A percentile compares a stretch with the other conserved stretches of the same genome.
Evolutionary conservation across 164 flowering plant genomes (phyloP).

Genomic region (Chloranthus sessilifolius): DNA sequence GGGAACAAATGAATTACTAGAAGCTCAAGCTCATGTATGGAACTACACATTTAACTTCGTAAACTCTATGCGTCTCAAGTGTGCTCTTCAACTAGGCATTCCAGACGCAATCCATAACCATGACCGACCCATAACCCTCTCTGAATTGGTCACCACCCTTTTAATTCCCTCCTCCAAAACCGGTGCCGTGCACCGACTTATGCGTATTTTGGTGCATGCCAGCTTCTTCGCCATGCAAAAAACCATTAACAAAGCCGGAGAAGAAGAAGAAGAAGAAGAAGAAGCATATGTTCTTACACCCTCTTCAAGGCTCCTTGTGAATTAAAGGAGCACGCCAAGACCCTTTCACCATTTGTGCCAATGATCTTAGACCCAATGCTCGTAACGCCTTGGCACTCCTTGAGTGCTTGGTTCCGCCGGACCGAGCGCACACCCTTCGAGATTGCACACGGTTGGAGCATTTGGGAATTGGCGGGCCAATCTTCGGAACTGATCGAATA

Average conservation of each 20-base stretch:
- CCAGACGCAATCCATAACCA: constrained; percentile 7
- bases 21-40: constrained; percentile 5
- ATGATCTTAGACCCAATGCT: constrained; percentile 12
- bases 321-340: not conserved
- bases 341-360: not conserved
- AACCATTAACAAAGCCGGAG: no score
- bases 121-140: constrained; percentile 4
- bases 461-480: constrained; percentile 4
- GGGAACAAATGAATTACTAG: not conserved
- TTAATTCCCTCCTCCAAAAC: not conserved
- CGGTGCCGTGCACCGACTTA: not conserved
- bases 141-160: not conserved
- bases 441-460: constrained; percentile 5
- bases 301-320: constrained; percentile 1
- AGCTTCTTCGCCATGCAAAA: constrained; percentile 1
- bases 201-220: constrained; percentile 7
- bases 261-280: constrained; percentile 1
- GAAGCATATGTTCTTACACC: constrained; percentile 3
- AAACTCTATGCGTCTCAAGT: constrained; percentile 5
- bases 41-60: not conserved
- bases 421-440: not conserved
- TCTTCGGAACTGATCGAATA: constrained; percentile 9
- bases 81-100: constrained; percentile 2
- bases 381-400: constrained; percentile 4
- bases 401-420: not conserved